Base-by-base conservation (phyloP, 768 basidiomycete species). In the Lentinula lateritia region DNA sequence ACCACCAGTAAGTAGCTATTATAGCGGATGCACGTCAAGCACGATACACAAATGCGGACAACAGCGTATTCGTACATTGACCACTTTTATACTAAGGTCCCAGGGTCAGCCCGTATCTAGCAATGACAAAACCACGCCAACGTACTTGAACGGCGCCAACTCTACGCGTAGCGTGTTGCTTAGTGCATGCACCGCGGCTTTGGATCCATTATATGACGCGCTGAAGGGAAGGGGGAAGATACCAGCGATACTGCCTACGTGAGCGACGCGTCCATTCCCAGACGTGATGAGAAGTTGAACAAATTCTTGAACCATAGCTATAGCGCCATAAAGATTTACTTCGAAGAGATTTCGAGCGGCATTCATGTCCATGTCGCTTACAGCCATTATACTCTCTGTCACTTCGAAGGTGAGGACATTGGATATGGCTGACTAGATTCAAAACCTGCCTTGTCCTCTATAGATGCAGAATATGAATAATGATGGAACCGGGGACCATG, bases 81-180 rank as follows among this genome's bases (percentile, higher is more conserved):
- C 52, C 43, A 64, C 63, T 48, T 62, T 62, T 23, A 64, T 46
- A 52, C 63, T 62, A 41, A 45, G 5, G 20, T 39, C 13, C 15
- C 5, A 32, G 18, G 9, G 18, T 61, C 38, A 63, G 50, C 12
- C 15, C 18, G 23, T 9, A 8, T 4, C 28, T 32, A 54, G 3
- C 23, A 8, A 23, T 15, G 20, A 55, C 18, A 16, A 52, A 61
- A 61, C 7, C 13, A 42, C 10, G 7, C 15, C 15, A 9, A 54
- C 59, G 10, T 42, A 61, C 46, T 50, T 64, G 62, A 74, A 73
- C 4, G 73, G 73, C 16, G 62, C 67, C 36, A 74, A 53, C 52
- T 74, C 73, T 2, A 73, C 57, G 8, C 73, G 65, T 13, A 74
- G 58, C 0, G 70, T 71, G 43, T 74, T 64, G 7, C 66, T 57